Base-by-base conservation (phyloP, 257 asterid species). In the Misopates orontium region DNA sequence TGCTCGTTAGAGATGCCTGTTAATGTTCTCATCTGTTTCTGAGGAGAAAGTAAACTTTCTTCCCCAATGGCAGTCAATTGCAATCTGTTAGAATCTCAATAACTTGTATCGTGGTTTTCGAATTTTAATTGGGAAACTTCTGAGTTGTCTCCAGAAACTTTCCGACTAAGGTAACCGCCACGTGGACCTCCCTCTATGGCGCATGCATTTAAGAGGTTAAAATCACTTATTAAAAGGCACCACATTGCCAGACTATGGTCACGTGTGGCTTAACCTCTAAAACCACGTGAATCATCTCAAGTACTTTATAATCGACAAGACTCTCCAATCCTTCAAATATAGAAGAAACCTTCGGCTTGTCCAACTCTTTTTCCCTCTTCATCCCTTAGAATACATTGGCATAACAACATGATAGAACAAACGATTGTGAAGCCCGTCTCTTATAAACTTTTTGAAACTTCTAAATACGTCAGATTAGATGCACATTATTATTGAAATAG, bases 261-360 rank as follows among this genome's bases (percentile, higher is more conserved):
- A 82, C 64, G 39, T 57, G 56, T 4, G 91, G 90, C 64, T 76
- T 77, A 71, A 86, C 81, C 75, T 84, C 94, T 66, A 84, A 81
- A 62, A 91, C 75, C 40, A 85, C 86, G 44, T 74, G 75, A 61
- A 88, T 66, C 96, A 91, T 91, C 82, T 91, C 98, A 36, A 84
- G 58, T 49, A 91, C 62, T 1, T 86, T 83, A 70, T 81, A 88
- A 49, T 80, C 80, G 4, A 85, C 95, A 28, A 88, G 70, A 71
- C 67, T 76, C 61, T 75, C 77, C 32, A 91, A 75, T 40, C 81
- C 79, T 19, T 72, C 73, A 52, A 91, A 86, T 9, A 73, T 56
- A 16, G 75, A n/a, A n/a, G n/a, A 64, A 51, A 56, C 67, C 73
- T 65, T 72, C 1, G 77, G 10, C 49, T 8, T 61, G 55, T 53